Percentiles rank a stretch among this genome's conserved stretches.
phyloP scores from a whole-genome alignment of 495 filamentous ascomycete genomes.

The Xylaria palmicola region DNA sequence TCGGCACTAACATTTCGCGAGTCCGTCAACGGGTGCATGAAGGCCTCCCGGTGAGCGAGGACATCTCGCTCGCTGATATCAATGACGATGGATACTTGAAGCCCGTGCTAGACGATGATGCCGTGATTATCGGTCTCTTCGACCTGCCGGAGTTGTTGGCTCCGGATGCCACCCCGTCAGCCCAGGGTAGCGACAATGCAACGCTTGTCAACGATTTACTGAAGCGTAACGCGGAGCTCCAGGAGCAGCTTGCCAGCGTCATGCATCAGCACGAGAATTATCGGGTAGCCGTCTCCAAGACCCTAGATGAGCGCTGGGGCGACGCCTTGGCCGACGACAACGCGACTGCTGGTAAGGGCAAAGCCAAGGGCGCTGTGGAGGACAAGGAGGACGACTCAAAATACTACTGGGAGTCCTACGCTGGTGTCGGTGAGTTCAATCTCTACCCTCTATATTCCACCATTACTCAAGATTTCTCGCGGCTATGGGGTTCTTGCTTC shows the following conservation, averaged over 20 bases:
- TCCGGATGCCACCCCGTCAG: conserved; percentile 26
- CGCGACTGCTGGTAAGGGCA: conserved; percentile 20
- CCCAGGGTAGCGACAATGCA: conserved; percentile 44
- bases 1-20: conserved; percentile 18
- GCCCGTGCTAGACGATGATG: conserved; percentile 87
- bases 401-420: conserved; percentile 82
- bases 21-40: conserved; percentile 44
- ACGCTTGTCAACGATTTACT: conserved; percentile 43
- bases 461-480: background rate
- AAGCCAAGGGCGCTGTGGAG: conserved; percentile 21
- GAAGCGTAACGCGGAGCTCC: conserved; percentile 63
- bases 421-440: conserved; percentile 29
- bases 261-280: conserved; percentile 71
- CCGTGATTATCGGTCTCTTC: conserved; percentile 78
- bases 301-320: conserved; percentile 68
- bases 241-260: conserved; percentile 64
- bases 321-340: conserved; percentile 43
- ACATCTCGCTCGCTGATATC: conserved; percentile 59
- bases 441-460: background rate
- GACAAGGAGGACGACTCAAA: conserved; percentile 53
- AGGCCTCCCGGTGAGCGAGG: conserved; percentile 49
- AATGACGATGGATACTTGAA: conserved; percentile 74
- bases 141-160: conserved; percentile 56
- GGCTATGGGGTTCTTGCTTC: conserved; percentile 4
- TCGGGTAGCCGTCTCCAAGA: conserved; percentile 63